These are phyloP conservation scores for Teunomyces pallodes DNA, from an alignment of 805 yeast genomes.

Conservation along the genomic window DNA sequence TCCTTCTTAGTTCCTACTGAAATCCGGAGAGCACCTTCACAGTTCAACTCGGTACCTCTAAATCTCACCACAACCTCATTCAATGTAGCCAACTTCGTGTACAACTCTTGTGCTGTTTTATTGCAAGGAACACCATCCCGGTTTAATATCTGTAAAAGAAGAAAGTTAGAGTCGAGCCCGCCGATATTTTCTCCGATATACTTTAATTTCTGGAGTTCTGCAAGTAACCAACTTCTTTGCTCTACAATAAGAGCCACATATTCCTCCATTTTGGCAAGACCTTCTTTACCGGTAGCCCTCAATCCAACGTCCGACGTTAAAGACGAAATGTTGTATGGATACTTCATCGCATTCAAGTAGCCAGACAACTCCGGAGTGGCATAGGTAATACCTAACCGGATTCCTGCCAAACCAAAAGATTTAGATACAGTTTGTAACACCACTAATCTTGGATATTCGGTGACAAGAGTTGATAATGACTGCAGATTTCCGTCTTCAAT, in stretches of 20 bases:
- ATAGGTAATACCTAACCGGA: conserved; percentile 81
- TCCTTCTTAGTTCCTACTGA: conserved; percentile 85
- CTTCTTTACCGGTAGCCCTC: conserved; percentile 61
- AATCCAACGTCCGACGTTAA: conserved; percentile 72
- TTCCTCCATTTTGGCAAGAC: conserved; percentile 57
- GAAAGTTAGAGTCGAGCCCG: conserved; percentile 81
- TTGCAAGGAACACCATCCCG: conserved; percentile 63
- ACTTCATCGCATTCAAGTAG: conserved; percentile 85
- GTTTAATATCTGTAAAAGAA: conserved; percentile 70
- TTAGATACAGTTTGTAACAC: conserved; percentile 92
- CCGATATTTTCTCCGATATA: conserved; percentile 78
- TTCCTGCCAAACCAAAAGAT: conserved; percentile 95
- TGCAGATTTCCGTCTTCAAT: conserved; percentile 37
- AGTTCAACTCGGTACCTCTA: conserved; percentile 88
- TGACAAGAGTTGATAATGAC: conserved; percentile 76
- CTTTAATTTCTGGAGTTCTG: conserved; percentile 51
- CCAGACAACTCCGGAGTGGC: conserved; percentile 58
- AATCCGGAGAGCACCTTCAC: conserved; percentile 82
- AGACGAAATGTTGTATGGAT: conserved; percentile 90
- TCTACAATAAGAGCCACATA: conserved; percentile 48
- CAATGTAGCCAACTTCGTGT: conserved; percentile 65
- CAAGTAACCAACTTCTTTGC: conserved; percentile 56
- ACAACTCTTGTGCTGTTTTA: conserved; percentile 62
- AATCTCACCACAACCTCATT: conserved; percentile 83
- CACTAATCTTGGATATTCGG: conserved; percentile 75